Conservation (phyloP, 768 basidiomycete genomes). For the Auricularia sp. region DNA sequence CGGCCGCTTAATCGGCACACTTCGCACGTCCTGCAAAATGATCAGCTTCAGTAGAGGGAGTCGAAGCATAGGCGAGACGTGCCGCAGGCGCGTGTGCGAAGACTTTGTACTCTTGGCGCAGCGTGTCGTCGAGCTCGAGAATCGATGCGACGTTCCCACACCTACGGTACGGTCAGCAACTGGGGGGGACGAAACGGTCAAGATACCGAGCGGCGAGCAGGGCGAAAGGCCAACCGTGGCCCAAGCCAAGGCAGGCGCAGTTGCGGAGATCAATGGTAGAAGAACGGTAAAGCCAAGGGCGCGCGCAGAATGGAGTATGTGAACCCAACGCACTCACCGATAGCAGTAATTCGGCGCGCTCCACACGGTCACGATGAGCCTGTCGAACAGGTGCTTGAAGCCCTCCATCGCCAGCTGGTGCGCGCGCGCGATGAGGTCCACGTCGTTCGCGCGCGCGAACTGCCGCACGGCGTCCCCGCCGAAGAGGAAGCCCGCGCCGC, state of each 20-base stretch:
- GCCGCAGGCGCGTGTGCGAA: slow-evolving; percentile 86
- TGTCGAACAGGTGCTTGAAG: slow-evolving; percentile 94
- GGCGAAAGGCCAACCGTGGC: not conserved
- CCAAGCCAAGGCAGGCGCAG: too few species aligned
- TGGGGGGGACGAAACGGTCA: not conserved
- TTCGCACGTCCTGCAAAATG: slow-evolving; percentile 56
- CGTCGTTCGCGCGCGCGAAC: slow-evolving; percentile 84
- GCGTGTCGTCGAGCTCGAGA: slow-evolving; percentile 84
- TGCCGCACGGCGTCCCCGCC: slow-evolving; percentile 83
- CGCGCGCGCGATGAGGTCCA: slow-evolving; percentile 92
- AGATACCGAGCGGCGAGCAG: too few species aligned
- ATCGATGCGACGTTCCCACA: slow-evolving; percentile 97
- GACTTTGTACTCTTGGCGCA: slow-evolving; percentile 92
- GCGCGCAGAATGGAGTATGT: not conserved
- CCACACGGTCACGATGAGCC: slow-evolving; percentile 94
- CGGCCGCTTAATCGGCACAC: slow-evolving; percentile 74
- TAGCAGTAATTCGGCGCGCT: slow-evolving; percentile 98
- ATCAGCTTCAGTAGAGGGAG: not conserved
- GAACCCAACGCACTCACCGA: slow-evolving; percentile 43
- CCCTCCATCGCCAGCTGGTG: slow-evolving; percentile 99
- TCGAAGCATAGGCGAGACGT: slow-evolving; percentile 3
- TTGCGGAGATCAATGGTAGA: not conserved
- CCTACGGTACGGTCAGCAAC: slow-evolving; percentile 29
- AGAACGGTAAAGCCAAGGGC: slow-evolving; percentile 11
- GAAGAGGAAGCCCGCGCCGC: slow-evolving; percentile 93